Base-by-base conservation (phyloP, 2,329 filamentous ascomycete genomes). In the Magnaporthiopsis incrustans region DNA sequence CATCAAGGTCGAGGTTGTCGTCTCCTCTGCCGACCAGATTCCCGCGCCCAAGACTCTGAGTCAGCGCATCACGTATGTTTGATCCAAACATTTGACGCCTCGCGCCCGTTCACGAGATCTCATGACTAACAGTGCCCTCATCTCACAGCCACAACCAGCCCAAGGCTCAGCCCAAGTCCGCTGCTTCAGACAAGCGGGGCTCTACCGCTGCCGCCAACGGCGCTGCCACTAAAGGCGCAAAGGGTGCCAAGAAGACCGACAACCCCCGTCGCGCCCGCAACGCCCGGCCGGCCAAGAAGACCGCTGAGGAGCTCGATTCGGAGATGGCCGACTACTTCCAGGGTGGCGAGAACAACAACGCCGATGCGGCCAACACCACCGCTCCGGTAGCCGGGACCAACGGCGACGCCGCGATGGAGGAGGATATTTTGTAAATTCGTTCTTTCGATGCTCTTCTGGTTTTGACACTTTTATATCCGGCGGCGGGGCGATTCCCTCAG, bases 311-410 rank as follows among this genome's bases (percentile, higher is more conserved):
- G 79, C 87, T 99, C 32, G 95, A 99, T 75, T 92, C 91, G 5
- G 95, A 99, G 77, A 99, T 99, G 95, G 88, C 87, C 26, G 95
- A 98, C 77, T 99, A 99, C 80, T 98, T 96, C 74, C 86, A 82
- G 63, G 53, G 44, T 38, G 71, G 76, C 33, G 76, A 76, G 57
- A 75, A 77, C 30, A 68, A 66, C 22, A 11, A 32, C 66, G 70
- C 71, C 44, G 73, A 78, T 68, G 79, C 75, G 63, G 80, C 80
- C 68, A 79, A 77, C 63, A 73, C 78, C 65, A 78, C 79, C 67
- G 77, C 78, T 57, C 75, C 78, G 62, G 81, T 79, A 8, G 68
- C 69, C 32, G 64, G 69, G 35, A 68, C 63, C 18, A 67, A 64
- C 57, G 67, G 65, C 35, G 79, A 79, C 67, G 79, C 82, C 65